Conservation (phyloP, 768 basidiomycete genomes). For the Hysterangium stoloniferum region DNA sequence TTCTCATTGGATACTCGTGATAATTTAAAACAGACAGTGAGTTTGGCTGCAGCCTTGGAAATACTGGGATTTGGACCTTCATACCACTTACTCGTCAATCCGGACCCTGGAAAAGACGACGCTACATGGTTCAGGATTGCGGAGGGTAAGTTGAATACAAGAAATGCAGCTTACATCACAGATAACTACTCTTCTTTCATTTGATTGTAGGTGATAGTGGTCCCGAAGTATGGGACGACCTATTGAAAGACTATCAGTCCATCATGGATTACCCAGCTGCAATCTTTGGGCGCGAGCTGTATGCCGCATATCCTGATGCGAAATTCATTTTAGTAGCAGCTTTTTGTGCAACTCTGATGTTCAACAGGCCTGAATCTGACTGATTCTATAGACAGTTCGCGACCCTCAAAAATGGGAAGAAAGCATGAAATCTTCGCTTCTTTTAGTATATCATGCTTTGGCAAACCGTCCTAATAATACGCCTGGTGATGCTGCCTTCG, state of each 20-base stretch:
- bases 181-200: not conserved
- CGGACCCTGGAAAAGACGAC: not conserved
- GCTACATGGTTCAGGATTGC: not conserved
- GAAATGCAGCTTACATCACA: not conserved
- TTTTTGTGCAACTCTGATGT: not conserved
- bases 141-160: not conserved
- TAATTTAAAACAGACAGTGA: not conserved
- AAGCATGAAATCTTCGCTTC: slow-evolving; percentile 3
- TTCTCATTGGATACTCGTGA: not conserved
- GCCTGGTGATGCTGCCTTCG: not conserved
- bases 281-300: not conserved
- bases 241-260: not conserved
- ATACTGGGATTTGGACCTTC: slow-evolving; percentile 6
- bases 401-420: slow-evolving; percentile 4
- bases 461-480: not conserved
- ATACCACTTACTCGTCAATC: not conserved
- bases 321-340: slow-evolving; percentile 8
- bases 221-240: not conserved
- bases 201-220: not conserved
- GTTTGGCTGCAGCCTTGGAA: slow-evolving; percentile 1
- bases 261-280: slow-evolving; percentile 1
- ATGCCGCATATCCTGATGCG: slow-evolving; percentile 4
- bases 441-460: not conserved
- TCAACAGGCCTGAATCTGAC: not conserved
- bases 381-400: not conserved